Evolutionary conservation across 257 asterid species (phyloP).

Genomic region (Penstemon newberryi): DNA sequence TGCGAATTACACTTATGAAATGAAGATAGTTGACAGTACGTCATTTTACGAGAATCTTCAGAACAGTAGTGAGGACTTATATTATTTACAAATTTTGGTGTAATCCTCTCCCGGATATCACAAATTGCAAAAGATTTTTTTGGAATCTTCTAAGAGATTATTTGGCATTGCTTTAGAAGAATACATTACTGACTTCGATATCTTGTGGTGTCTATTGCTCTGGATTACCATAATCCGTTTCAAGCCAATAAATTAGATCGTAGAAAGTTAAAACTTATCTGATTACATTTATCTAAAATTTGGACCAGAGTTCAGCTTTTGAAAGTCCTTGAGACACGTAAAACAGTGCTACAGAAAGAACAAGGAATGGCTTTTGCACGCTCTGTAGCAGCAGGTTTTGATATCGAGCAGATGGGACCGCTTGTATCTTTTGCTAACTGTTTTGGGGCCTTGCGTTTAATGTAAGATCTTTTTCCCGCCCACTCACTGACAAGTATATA

Average conservation of each 20-base stretch:
- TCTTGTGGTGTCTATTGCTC: constrained; percentile 2
- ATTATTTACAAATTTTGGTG: neutral
- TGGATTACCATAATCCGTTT: constrained; percentile 12
- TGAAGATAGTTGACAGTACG: neutral
- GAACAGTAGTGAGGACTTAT: neutral
- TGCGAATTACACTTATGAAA: neutral
- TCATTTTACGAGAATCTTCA: too few relatives aligned
- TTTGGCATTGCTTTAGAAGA: constrained; percentile 1
- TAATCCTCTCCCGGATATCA: neutral
- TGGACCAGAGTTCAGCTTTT: constrained; percentile 75
- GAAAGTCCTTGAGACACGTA: constrained; percentile 89
- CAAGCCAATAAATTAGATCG: neutral
- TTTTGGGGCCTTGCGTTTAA: constrained; percentile 86
- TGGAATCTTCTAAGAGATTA: constrained; percentile 10
- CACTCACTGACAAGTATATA: constrained; percentile 14
- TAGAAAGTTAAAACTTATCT: constrained; percentile 14
- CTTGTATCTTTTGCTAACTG: constrained; percentile 82
- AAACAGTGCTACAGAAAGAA: constrained; percentile 69
- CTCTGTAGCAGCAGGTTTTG: constrained; percentile 96
- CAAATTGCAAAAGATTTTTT: neutral
- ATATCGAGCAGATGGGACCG: constrained; percentile 60
- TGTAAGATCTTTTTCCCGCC: constrained; percentile 44
- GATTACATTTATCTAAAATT: constrained; percentile 33
- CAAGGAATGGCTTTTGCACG: constrained; percentile 99
- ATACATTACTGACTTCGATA: constrained; percentile 13